Evolutionary conservation across 2,329 filamentous ascomycete species (phyloP).

Genomic region (Alternaria brassicae): DNA sequence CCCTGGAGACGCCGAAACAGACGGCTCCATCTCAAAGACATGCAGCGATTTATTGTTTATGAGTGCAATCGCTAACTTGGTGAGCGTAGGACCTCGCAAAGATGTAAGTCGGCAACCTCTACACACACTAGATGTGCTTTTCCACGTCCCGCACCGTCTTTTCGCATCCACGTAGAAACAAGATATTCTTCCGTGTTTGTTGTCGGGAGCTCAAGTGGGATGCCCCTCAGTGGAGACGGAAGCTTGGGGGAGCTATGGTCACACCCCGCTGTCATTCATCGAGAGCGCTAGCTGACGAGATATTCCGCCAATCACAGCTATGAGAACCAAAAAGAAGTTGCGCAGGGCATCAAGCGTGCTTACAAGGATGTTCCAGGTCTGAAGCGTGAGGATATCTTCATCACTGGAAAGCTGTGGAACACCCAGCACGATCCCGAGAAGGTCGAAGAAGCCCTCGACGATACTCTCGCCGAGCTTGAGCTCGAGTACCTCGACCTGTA

Average conservation of each 20-base stretch:
- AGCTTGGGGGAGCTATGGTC: slow-evolving; percentile 28
- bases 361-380: slow-evolving; percentile 36
- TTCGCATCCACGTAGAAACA: neutral
- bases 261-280: neutral
- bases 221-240: slow-evolving; percentile 27
- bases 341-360: slow-evolving; percentile 40
- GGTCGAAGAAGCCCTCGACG: slow-evolving; percentile 76
- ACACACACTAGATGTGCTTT: neutral
- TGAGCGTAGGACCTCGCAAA: slow-evolving; percentile 49
- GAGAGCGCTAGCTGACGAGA: slow-evolving; percentile 26
- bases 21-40: neutral
- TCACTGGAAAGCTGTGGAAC: slow-evolving; percentile 89
- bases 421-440: slow-evolving; percentile 76
- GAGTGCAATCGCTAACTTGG: neutral
- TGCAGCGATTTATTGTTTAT: neutral
- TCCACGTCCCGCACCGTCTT: neutral
- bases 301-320: slow-evolving; percentile 41
- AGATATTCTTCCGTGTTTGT: neutral
- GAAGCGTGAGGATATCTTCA: slow-evolving; percentile 44
- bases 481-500: slow-evolving; percentile 91
- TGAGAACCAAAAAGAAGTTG: slow-evolving; percentile 43
- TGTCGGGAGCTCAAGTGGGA: slow-evolving; percentile 17
- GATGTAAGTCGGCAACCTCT: slow-evolving; percentile 30
- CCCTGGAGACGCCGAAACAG: neutral
- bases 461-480: slow-evolving; percentile 76